Percentiles rank a stretch among this genome's conserved stretches.
phyloP scores from a whole-genome alignment of 768 basidiomycete genomes.

The Termitomyces sp. region DNA sequence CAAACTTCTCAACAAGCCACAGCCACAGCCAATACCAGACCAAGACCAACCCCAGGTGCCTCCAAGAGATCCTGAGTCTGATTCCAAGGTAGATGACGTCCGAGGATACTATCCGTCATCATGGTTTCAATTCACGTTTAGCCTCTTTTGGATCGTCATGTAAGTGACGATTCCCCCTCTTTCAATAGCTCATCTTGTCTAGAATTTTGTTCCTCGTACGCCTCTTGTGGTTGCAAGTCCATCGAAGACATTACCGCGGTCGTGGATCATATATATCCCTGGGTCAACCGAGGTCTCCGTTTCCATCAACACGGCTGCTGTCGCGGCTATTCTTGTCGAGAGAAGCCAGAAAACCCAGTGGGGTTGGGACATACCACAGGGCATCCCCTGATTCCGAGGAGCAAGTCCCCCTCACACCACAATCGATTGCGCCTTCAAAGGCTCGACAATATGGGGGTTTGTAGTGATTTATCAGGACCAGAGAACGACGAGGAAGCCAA shows the following conservation, averaged over 20 bases:
- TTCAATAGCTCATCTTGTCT: not conserved
- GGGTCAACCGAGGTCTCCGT: not conserved
- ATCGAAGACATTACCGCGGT: not conserved
- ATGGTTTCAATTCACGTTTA: not conserved
- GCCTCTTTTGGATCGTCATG: not conserved
- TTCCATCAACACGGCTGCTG: not conserved
- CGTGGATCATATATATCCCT: not conserved
- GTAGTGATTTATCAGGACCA: not conserved
- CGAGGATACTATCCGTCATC: not conserved
- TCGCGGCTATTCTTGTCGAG: not conserved
- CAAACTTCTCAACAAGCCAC: constrained; percentile 4
- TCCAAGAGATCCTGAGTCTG: constrained; percentile 15
- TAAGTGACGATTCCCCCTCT: not conserved
- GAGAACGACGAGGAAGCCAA: not conserved
- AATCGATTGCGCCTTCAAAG: not conserved
- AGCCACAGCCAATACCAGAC: constrained; percentile 7
- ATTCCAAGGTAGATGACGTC: not conserved
- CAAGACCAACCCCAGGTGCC: constrained; percentile 15
- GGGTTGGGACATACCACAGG: not conserved
- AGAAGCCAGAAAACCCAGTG: not conserved
- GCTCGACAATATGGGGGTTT: not conserved
- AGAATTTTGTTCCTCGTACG: not conserved
- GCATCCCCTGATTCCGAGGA: not conserved
- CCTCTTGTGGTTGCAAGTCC: not conserved
- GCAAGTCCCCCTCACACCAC: not conserved